Evolutionary conservation across 768 basidiomycete genomes (phyloP), one percentile per base, ranked within the genome.

Genomic region (Arthromyces matolae): DNA sequence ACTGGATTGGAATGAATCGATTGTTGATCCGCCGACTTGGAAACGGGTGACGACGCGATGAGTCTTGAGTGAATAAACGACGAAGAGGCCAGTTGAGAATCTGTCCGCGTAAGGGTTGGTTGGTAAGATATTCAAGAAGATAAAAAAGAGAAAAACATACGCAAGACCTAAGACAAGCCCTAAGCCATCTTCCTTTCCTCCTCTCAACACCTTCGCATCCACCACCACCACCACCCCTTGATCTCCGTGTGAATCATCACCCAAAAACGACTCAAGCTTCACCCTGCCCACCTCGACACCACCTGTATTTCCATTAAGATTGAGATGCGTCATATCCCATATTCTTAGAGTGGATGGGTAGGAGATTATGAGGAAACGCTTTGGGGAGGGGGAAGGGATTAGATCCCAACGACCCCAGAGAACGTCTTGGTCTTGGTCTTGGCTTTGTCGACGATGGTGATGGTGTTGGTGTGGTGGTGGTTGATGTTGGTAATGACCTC

Each of bases 321-420:
- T n/a, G n/a, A 85, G 61, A 50, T 77, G 70, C 10, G 76, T 70
- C 54, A 78, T 79, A 53, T 84, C 81, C 82, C 83, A 86, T 16
- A 83, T 68, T 57, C 83, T 78, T 32, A 86, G 56, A 4, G 78
- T 76, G 12, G 66, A 64, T 7, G 58, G 50, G 59, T 80, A 81
- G 1, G 70, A 75, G 5, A 81, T 62, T 38, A 60, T 41, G 5
- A 59, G 50, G 22, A 52, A 39, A 8, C 55, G 48, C 3, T 23
- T 43, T 3, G 28, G 22, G 25, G 37, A 35, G 19, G n/a, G 13
- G 18, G 3, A 43, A n/a, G 19, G 18, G 5, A 33, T 25, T 4
- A 1, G n/a, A 19, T 45, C 43, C 43, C 43, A 45, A 1, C 43
- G 16, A 3, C 33, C 43, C 43, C 43, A 45, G n/a, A 12, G 3